Evolutionary conservation across 2,329 filamentous ascomycete genomes (phyloP).

Genomic region (Phaeomoniella chlamydospora): DNA sequence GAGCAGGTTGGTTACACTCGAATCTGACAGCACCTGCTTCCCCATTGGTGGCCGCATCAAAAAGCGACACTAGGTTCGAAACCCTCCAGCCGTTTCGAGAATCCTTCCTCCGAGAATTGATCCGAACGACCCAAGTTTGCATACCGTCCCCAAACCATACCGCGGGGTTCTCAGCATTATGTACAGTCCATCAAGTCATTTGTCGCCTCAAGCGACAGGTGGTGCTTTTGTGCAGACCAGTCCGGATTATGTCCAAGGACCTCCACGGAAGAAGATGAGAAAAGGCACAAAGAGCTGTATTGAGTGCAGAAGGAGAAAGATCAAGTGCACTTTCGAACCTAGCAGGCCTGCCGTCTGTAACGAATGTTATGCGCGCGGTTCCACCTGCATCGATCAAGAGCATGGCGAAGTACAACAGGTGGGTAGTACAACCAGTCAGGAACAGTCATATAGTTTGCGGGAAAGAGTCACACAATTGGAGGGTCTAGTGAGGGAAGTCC

Average conservation of each 20-base stretch:
- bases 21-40: too few relatives aligned
- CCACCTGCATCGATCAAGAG: slow-evolving; percentile 24
- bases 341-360: slow-evolving; percentile 20
- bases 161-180: too few relatives aligned
- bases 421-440: slow-evolving; percentile 8
- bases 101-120: slow-evolving; percentile 1
- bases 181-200: neutral
- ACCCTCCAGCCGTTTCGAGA: too few relatives aligned
- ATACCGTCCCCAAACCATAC: too few relatives aligned
- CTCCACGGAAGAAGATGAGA: slow-evolving; percentile 25
- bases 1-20: too few relatives aligned
- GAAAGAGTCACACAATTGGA: slow-evolving; percentile 23
- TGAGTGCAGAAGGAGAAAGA: slow-evolving; percentile 27
- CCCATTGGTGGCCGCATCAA: too few relatives aligned
- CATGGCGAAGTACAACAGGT: slow-evolving; percentile 13
- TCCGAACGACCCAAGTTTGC: too few relatives aligned
- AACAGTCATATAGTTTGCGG: slow-evolving; percentile 20
- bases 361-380: slow-evolving; percentile 23
- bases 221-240: neutral
- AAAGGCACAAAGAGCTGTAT: slow-evolving; percentile 28
- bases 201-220: neutral
- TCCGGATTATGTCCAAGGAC: slow-evolving; percentile 14
- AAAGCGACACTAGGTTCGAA: too few relatives aligned
- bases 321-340: slow-evolving; percentile 23
- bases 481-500: slow-evolving; percentile 18